Base-by-base conservation (phyloP, 192 early-diverging fungal genomes). In the Diversispora epigaea region DNA sequence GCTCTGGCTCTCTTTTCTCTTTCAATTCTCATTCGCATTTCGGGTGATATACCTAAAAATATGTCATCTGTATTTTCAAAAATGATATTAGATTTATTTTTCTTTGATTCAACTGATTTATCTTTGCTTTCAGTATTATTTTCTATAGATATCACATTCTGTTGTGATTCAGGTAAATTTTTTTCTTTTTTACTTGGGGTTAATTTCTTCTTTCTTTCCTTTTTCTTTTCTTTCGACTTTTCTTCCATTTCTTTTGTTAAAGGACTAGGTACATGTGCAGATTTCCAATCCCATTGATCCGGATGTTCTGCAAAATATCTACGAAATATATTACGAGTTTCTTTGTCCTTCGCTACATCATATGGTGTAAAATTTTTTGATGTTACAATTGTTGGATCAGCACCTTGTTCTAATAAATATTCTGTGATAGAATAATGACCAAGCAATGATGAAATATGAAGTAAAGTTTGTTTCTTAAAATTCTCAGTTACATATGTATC, bases 1-100 rank as follows among this genome's bases (percentile, higher is more conserved):
- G 93, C 93, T 66, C 85, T 77, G 2, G 92, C 92, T 45, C 92
- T 86, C 65, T 91, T 89, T 70, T 95, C 94, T 54, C 94, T 82
- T 71, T 95, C 94, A 39, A 95, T 76, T 56, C 86, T 79, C 80
- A 84, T 86, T 6, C 91, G 80, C 67, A 82, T 81, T 79, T 95
- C 94, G 0, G 91, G 88, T 12, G 91, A 79, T 71, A 87, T 75
- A 14, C 82, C 80, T 14, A 71, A 76, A 45, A 65, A 68, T 12
- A 60, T 73, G 74, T 77, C 40, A 50, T 32, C 25, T 32, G 72
- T 61, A 80, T 67, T 76, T 64, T 75, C 41, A 62, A 75, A 49
- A 19, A 78, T 61, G 58, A 52, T 77, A 44, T 45, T 44, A 9
- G 66, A 78, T 15, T 47, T 77, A 54, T 19, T 76, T 50, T 68